phyloP scores from a whole-genome alignment of 208 protist species.

The Crithidia acanthocephali region DNA sequence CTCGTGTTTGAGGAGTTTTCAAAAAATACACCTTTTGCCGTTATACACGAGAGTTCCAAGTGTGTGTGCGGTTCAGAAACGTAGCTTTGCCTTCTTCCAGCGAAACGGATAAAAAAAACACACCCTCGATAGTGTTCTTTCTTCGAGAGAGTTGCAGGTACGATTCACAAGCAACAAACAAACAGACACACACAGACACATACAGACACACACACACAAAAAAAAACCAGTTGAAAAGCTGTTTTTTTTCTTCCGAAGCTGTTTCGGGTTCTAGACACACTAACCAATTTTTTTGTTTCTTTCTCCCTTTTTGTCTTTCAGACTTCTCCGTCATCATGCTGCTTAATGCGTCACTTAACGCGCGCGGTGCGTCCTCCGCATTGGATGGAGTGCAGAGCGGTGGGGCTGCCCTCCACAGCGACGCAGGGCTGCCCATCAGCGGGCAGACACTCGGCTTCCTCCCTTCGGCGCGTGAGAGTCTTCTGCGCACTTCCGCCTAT shows the following conservation, averaged over 20 bases:
- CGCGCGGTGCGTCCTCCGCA: neutral
- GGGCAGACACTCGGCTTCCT: neutral
- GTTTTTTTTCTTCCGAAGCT: too few relatives aligned
- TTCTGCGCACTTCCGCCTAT: neutral
- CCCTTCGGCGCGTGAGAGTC: neutral
- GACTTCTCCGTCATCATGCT: neutral
- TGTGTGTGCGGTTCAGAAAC: too few relatives aligned
- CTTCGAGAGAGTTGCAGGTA: too few relatives aligned
- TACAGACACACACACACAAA: neutral
- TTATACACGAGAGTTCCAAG: too few relatives aligned
- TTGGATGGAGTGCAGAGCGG: neutral
- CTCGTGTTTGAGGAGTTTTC: too few relatives aligned
- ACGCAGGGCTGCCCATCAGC: neutral
- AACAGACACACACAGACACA: neutral
- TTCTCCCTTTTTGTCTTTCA: too few relatives aligned
- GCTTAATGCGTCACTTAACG: neutral
- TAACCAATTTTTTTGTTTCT: slow-evolving; percentile 3
- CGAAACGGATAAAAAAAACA: neutral
- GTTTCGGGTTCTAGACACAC: neutral
- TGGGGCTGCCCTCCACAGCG: neutral
- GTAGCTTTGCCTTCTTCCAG: too few relatives aligned
- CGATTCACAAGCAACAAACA: neutral
- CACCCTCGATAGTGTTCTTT: too few relatives aligned
- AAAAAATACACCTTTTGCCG: too few relatives aligned
- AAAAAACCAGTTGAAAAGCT: too few relatives aligned